These are phyloP conservation scores for Furcasterigmium sp. DNA, from an alignment of 2,329 filamentous ascomycete genomes.

Conservation along the genomic window DNA sequence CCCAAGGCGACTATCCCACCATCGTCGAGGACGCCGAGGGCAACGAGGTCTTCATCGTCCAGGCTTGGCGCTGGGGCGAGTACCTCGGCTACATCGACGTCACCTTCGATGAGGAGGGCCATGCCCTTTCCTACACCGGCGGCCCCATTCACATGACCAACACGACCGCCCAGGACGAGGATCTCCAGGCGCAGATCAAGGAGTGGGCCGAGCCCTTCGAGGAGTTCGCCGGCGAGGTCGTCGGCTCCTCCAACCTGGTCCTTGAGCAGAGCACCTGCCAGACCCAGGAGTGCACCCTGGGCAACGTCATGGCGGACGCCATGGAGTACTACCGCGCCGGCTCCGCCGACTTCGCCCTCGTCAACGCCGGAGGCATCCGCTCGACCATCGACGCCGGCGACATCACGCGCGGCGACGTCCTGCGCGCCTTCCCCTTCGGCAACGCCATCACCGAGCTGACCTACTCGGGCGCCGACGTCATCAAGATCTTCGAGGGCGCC, in stretches of 20 bases:
- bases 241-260: conserved; percentile 48
- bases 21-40: conserved; percentile 55
- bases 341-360: conserved; percentile 49
- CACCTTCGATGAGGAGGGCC: conserved; percentile 55
- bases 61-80: conserved; percentile 63
- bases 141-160: conserved; percentile 61
- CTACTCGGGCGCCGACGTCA: conserved; percentile 47
- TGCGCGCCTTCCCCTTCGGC: conserved; percentile 61
- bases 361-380: conserved; percentile 60
- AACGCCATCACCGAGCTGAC: conserved; percentile 57
- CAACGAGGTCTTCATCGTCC: conserved; percentile 64
- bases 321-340: conserved; percentile 56
- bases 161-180: conserved; percentile 49
- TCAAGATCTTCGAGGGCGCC: conserved; percentile 54
- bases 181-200: conserved; percentile 52
- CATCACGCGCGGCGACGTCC: conserved; percentile 58
- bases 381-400: conserved; percentile 56
- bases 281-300: conserved; percentile 50
- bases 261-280: conserved; percentile 58
- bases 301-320: conserved; percentile 51
- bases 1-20: conserved; percentile 58
- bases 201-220: conserved; percentile 58
- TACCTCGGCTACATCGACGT: conserved; percentile 65
- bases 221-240: conserved; percentile 49
- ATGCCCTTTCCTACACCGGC: conserved; percentile 57